These are phyloP conservation scores for Ascoidea rubescens DNA, from an alignment of 805 yeast genomes.

Conservation along the genomic window DNA sequence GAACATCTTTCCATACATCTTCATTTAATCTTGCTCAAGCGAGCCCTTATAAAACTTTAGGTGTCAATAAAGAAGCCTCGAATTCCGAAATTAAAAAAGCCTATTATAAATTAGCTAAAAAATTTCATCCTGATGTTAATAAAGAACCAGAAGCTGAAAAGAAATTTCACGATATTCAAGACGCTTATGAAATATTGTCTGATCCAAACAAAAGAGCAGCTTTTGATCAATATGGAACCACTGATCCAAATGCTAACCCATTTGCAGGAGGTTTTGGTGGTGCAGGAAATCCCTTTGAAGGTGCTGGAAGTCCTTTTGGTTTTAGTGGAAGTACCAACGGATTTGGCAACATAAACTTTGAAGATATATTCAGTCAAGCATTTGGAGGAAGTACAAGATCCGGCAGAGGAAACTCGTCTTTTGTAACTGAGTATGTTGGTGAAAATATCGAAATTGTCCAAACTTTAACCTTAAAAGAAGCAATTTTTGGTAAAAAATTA, in stretches of 20 bases:
- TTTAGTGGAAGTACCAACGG: conserved; percentile 30
- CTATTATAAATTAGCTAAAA: conserved; percentile 83
- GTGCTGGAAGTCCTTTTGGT: conserved; percentile 39
- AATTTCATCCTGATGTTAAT: conserved; percentile 93
- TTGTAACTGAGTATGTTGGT: conserved; percentile 72
- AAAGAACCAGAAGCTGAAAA: conserved; percentile 81
- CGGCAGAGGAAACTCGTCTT: conserved; percentile 25
- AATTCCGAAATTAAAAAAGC: conserved; percentile 87
- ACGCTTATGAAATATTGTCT: conserved; percentile 82
- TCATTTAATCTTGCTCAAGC: conserved; percentile 17
- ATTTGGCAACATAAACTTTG: conserved; percentile 34
- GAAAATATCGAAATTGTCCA: conserved; percentile 75
- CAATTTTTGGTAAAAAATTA: conserved; percentile 64
- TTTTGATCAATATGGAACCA: conserved; percentile 83
- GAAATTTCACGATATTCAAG: conserved; percentile 85
- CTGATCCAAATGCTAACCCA: conserved; percentile 25
- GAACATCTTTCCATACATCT: conserved; percentile 22
- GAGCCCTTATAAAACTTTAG: conserved; percentile 80
- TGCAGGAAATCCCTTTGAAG: conserved; percentile 25
- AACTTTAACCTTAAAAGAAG: conserved; percentile 69
- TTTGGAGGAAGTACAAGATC: conserved; percentile 26
- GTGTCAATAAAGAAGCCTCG: conserved; percentile 59
- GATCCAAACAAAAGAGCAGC: conserved; percentile 78
- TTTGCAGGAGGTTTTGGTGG: conserved; percentile 21
- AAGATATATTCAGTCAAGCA: conserved; percentile 47